Base-by-base conservation (phyloP, 2,329 filamentous ascomycete species). In the Rosellinia necatrix region DNA sequence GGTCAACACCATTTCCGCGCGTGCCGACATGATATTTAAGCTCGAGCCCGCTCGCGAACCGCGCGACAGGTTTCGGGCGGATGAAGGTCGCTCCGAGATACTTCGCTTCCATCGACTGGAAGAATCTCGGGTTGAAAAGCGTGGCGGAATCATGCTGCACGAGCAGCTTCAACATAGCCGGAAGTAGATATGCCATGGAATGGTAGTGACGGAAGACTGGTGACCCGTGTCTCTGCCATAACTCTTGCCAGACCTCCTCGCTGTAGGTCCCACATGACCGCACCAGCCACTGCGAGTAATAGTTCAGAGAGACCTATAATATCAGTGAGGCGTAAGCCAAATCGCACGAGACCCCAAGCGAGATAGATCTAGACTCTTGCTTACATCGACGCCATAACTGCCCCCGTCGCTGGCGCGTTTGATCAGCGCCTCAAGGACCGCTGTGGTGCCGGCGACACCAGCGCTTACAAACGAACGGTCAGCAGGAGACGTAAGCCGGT, bases 181-280 rank as follows among this genome's bases (percentile, higher is more conserved):
- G 76, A 5, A 79, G 52, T 1, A 66, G 69, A 42, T 77, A 72
- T 1, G 54, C 56, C 77, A 82, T 81, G 25, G 73, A 71, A 59
- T 83, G 74, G 63, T 79, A 77, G 63, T 82, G 76, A 9, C 79
- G 74, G 69, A 81, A 84, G 1, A 79, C 72, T 4, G 74, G 75
- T 17, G 66, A 69, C 3, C 76, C 77, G 56, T 82, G 75, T 10
- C 74, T 70, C 8, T 66, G 67, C 56, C 56, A 58, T 7, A 58
- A 6, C 25, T 58, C 51, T 21, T 51, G 40, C 56, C 51, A 58
- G 17, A 58, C 51, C 7, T 58, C 56, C 13, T 54, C 59, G 0
- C 75, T 73, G 68, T 78, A 78, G 12, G 64, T 70, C 4, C 75
- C 75, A 46, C 67, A 70, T 2, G 65, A 70, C 17, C 70, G 62